phyloP scores from a whole-genome alignment of 1,284 basidiomycete genomes.

The Irpex sp. region DNA sequence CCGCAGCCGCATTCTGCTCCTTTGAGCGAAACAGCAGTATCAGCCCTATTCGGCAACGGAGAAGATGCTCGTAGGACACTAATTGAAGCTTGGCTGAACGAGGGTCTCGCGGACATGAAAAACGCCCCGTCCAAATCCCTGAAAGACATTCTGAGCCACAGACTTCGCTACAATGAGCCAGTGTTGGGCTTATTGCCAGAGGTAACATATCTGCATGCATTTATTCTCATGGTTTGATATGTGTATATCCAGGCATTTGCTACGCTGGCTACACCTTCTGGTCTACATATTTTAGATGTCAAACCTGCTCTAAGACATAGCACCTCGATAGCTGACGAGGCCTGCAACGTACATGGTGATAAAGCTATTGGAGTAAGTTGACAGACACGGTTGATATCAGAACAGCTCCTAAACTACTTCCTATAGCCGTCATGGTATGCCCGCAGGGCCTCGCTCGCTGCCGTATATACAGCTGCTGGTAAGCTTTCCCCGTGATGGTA shows the following conservation, averaged over 20 bases:
- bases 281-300: slow-evolving; percentile 52
- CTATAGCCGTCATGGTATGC: slow-evolving; percentile 65
- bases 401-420: slow-evolving; percentile 3
- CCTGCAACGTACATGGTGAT: slow-evolving; percentile 54
- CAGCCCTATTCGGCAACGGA: slow-evolving; percentile 69
- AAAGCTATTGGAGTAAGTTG: slow-evolving; percentile 48
- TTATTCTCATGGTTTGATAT: background rate
- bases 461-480: slow-evolving; percentile 66
- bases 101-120: slow-evolving; percentile 55
- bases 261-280: slow-evolving; percentile 49
- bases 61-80: slow-evolving; percentile 59
- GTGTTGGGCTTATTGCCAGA: slow-evolving; percentile 62
- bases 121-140: slow-evolving; percentile 22
- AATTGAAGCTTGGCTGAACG: slow-evolving; percentile 68
- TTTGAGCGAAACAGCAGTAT: slow-evolving; percentile 66
- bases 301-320: slow-evolving; percentile 57
- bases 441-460: slow-evolving; percentile 55
- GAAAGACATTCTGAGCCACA: slow-evolving; percentile 44
- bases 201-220: slow-evolving; percentile 32
- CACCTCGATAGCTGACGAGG: slow-evolving; percentile 59
- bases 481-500: background rate
- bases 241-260: slow-evolving; percentile 52
- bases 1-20: slow-evolving; percentile 51
- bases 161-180: slow-evolving; percentile 61
- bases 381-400: background rate